phyloP scores from a whole-genome alignment of 148 eudicot species.

The Drosera capensis region DNA sequence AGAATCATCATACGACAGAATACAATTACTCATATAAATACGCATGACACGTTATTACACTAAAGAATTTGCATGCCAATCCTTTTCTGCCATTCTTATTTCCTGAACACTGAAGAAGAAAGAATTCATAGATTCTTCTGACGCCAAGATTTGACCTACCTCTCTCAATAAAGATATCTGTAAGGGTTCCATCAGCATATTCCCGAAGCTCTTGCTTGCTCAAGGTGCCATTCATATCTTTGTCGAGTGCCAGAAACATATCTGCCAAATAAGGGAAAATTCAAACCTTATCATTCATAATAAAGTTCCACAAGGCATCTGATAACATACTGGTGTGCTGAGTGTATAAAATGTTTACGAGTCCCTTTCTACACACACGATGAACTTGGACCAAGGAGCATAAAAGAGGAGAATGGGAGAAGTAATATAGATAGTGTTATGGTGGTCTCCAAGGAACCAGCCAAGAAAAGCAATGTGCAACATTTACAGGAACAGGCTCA shows the following conservation, averaged over 20 bases:
- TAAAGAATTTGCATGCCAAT: too few relatives aligned
- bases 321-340: too few relatives aligned
- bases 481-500: too few relatives aligned
- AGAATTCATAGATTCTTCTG: not conserved
- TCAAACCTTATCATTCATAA: not conserved
- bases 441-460: too few relatives aligned
- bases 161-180: conserved; percentile 92
- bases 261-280: conserved; percentile 26
- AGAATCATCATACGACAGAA: too few relatives aligned
- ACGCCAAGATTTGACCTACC: conserved; percentile 21
- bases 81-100: too few relatives aligned
- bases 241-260: conserved; percentile 97
- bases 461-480: too few relatives aligned
- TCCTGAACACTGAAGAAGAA: not conserved
- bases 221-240: conserved; percentile 85
- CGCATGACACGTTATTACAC: too few relatives aligned
- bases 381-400: too few relatives aligned
- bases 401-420: too few relatives aligned
- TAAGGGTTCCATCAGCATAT: conserved; percentile 94
- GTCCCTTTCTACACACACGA: not conserved
- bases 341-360: not conserved
- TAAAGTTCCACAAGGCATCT: not conserved
- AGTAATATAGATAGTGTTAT: too few relatives aligned
- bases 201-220: conserved; percentile 97
- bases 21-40: too few relatives aligned